These are phyloP conservation scores for Sphagnum fallax DNA, from an alignment of 228 moss, liverwort and hornwort species.

Conservation along the genomic window DNA sequence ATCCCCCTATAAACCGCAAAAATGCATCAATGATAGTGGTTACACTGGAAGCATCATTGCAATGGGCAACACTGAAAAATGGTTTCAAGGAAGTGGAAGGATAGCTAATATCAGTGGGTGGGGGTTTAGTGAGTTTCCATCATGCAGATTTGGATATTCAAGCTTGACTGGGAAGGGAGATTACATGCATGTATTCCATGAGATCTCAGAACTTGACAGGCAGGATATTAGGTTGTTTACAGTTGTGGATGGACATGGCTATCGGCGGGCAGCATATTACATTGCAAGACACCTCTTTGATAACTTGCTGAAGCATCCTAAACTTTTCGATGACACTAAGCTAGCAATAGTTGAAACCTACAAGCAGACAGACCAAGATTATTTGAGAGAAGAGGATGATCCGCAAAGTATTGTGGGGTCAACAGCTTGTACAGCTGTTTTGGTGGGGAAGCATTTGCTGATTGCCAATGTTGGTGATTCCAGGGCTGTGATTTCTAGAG, in stretches of 20 bases:
- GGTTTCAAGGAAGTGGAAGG: too few species aligned
- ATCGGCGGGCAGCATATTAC: constrained; percentile 40
- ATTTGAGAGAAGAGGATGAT: constrained; percentile 42
- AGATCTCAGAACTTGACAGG: too few species aligned
- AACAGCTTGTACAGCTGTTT: constrained; percentile 44
- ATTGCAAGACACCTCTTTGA: constrained; percentile 45
- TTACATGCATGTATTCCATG: too few species aligned
- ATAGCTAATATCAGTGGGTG: too few species aligned
- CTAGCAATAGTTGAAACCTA: constrained; percentile 35
- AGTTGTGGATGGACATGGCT: constrained; percentile 27
- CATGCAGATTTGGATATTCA: too few species aligned
- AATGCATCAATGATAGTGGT: too few species aligned
- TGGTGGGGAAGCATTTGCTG: constrained; percentile 43
- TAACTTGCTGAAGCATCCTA: constrained; percentile 15
- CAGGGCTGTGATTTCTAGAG: constrained; percentile 46
- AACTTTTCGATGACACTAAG: constrained; percentile 24
- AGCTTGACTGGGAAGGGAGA: too few species aligned
- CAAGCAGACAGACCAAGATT: constrained; percentile 40
- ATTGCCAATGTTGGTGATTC: constrained; percentile 56
- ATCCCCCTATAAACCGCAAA: too few species aligned
- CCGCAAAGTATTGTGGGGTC: constrained; percentile 52
- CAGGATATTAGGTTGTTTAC: background rate
- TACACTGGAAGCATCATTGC: too few species aligned
- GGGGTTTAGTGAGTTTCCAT: too few species aligned
- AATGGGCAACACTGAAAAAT: too few species aligned